Conservation (phyloP, 148 eudicot species). For the Amaranthus hypochondriacus region DNA sequence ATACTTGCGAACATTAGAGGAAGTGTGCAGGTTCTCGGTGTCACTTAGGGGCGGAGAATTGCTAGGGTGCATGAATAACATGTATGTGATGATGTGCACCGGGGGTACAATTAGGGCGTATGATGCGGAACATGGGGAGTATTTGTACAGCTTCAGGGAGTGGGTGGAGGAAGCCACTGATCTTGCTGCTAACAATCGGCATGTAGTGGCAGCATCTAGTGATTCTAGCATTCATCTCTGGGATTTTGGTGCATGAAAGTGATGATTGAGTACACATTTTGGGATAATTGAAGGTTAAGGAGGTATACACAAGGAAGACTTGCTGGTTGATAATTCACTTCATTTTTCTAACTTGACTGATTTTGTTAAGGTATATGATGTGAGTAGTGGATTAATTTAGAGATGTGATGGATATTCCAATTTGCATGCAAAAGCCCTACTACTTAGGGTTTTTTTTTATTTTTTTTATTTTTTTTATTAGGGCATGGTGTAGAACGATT, state of each 20-base stretch:
- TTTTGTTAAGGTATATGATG: no score
- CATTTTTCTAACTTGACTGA: not conserved
- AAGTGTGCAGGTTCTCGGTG: slow-evolving; percentile 44
- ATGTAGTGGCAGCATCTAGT: slow-evolving; percentile 47
- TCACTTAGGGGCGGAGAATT: slow-evolving; percentile 30
- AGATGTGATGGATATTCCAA: no score
- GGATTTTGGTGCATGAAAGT: slow-evolving; percentile 63
- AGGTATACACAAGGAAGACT: not conserved
- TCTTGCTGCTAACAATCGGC: slow-evolving; percentile 44
- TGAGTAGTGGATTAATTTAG: no score
- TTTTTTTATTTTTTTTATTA: no score
- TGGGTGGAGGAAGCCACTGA: slow-evolving; percentile 48
- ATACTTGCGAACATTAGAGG: slow-evolving; percentile 33
- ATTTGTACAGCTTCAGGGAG: slow-evolving; percentile 53
- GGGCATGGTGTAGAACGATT: no score
- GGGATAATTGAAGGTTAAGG: not conserved
- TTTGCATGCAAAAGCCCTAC: no score
- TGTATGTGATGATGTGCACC: slow-evolving; percentile 46
- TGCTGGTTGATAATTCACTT: not conserved
- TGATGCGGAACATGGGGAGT: slow-evolving; percentile 50
- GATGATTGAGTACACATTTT: no score
- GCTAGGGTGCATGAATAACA: slow-evolving; percentile 61
- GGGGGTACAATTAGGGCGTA: slow-evolving; percentile 60
- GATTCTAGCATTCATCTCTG: slow-evolving; percentile 61
- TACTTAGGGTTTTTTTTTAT: no score